Evolutionary conservation across 106 monocot species (phyloP), one percentile per base, ranked within the genome.

Genomic region (Triglochin maritima): DNA sequence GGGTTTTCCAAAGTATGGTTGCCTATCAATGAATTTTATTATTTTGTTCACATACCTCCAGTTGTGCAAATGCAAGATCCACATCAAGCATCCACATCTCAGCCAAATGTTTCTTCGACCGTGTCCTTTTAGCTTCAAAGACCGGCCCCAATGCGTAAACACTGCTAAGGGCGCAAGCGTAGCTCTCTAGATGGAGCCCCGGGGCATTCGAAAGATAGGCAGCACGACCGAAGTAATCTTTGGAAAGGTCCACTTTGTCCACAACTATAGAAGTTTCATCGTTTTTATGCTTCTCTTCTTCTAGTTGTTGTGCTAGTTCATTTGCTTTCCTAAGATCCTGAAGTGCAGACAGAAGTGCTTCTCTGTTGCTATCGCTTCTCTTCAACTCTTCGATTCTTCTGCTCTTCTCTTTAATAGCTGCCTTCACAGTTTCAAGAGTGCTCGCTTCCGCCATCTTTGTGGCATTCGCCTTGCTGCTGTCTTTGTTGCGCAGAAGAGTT

Each of bases 51-150:
- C 29, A 29, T 29, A 93, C 94, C 85, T 95, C 90, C 49, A 90
- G 49, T 15, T 81, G 79, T 43, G 90, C 77, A 78, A 90, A 95
- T 57, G 82, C 83, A 5, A 87, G 68, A 67, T 95, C 85, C 46
- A 71, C 78, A 57, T 90, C 85, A n/a, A 95, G 65, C 74, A 74
- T 83, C 87, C 90, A 95, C 79, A 70, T 79, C 55, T 90, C 94
- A 0, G 84, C 81, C 71, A 87, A 71, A 48, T 75, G 53, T 67
- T 68, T 87, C 2, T 43, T 44, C 3, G 79, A 47, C 4, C 53
- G 70, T 17, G 65, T 67, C 47, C 60, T 46, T 11, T 81, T 78
- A 50, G 85, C 82, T 47, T 59, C 73, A 76, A 95, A 87, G 7
- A 78, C 66, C 2, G 94, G 94, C 5, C 87, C 85, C 6, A 83